Base-by-base conservation (phyloP, 2,329 filamentous ascomycete species). In the Lachnellula subtilissima region DNA sequence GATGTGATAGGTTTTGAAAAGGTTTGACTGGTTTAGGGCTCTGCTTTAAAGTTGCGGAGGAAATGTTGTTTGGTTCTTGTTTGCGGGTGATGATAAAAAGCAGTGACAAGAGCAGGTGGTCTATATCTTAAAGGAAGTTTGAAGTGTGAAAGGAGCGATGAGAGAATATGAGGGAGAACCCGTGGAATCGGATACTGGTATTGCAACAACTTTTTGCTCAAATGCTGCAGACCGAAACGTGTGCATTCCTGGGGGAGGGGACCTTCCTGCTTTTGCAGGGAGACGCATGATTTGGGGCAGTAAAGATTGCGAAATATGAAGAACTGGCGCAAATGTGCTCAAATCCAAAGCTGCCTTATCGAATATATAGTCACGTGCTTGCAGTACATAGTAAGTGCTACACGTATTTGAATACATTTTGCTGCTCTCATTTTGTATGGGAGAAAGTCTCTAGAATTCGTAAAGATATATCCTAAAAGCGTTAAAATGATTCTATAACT, bases 41-140 rank as follows among this genome's bases (percentile, higher is more conserved):
- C 56, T 59, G 62, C 36, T 61, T 54, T 54, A 61, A 61, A 17
- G 25, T 52, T 47, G 50, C 5, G 23, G 46, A 53, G 25, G 19
- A 37, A n/a, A 19, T n/a, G 15, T 39, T 56, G 43, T 42, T 28
- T 49, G 47, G 42, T 43, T 48, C 36, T 49, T 35, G 46, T 40
- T 48, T 23, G 48, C 22, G 15, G 35, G 48, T 37, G 55, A 19
- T 36, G 43, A 28, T 50, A 32, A 32, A 9, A 12, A 12, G 9
- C 9, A 32, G 57, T 62, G 54, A 52, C 48, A 56, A 28, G 22
- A 52, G 49, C 28, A 48, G 43, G 40, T 43, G 46, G 25, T 36
- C 19, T 12, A 19, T 25, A 19, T 19, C 14, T 8, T 25, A n/a
- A 48, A 46, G 12, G 42, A 19, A 22, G 22, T 15, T n/a, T 36